These are phyloP conservation scores for Kodamaea sp. DNA, from an alignment of 1,139 yeast species.

Conservation along the genomic window DNA sequence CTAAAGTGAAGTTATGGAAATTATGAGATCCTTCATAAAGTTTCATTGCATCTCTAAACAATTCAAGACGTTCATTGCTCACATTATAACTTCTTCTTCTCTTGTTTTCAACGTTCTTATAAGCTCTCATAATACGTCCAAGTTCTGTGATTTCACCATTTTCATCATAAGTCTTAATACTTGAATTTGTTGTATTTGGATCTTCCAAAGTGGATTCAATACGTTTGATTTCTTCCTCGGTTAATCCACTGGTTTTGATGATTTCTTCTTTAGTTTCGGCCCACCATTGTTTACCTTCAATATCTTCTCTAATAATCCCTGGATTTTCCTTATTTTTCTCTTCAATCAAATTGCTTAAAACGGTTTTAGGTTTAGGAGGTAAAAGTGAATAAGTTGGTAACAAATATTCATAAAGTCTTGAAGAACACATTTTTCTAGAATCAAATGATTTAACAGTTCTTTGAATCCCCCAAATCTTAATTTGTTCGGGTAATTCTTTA, in stretches of 20 bases:
- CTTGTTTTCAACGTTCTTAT: conserved; percentile 63
- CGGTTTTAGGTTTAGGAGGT: conserved; percentile 80
- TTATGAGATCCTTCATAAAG: conserved; percentile 85
- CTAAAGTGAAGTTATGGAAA: conserved; percentile 92
- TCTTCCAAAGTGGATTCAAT: conserved; percentile 14
- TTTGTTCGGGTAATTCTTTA: conserved; percentile 71
- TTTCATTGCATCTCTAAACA: conserved; percentile 65
- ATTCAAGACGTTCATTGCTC: conserved; percentile 53
- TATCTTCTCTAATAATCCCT: conserved; percentile 56
- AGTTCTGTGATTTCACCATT: conserved; percentile 37
- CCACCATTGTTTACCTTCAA: conserved; percentile 78
- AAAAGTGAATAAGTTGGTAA: conserved; percentile 86
- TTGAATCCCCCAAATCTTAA: conserved; percentile 89
- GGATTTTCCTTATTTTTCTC: conserved; percentile 54
- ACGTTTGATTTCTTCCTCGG: conserved; percentile 41
- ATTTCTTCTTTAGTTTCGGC: conserved; percentile 43
- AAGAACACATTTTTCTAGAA: conserved; percentile 91
- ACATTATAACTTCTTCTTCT: conserved; percentile 70
- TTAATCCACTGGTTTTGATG: conserved; percentile 40
- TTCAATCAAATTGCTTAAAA: conserved; percentile 56
- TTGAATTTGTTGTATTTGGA: conserved; percentile 13
- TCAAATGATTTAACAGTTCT: conserved; percentile 90
- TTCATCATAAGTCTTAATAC: conserved; percentile 24
- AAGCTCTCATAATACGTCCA: conserved; percentile 49
- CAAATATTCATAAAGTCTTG: conserved; percentile 89